A percentile compares a stretch with the other conserved stretches of the same genome.
Evolutionary conservation across 257 asterid genomes (phyloP).

Genomic region (Capsicum baccatum): DNA sequence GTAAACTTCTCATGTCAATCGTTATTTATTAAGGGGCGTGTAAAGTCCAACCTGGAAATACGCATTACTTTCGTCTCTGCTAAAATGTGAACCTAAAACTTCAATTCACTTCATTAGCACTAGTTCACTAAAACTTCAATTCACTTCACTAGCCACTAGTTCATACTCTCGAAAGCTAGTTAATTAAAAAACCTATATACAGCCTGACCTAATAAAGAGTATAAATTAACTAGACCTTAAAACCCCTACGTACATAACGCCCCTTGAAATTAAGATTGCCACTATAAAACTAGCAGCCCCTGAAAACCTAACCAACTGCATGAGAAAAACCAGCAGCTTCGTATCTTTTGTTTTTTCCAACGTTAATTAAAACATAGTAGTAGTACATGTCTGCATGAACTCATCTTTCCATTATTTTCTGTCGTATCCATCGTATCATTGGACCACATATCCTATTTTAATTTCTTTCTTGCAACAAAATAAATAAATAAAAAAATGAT

Average conservation of each 20-base stretch:
- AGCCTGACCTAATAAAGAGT: conserved; percentile 8
- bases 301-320: conserved; percentile 31
- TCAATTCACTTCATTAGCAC: too few species aligned
- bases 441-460: neutral
- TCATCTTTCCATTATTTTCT: neutral
- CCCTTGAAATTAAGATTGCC: conserved; percentile 36
- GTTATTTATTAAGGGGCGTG: too few species aligned
- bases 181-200: too few species aligned
- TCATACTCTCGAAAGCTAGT: too few species aligned
- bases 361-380: conserved; percentile 13
- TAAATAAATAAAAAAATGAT: neutral
- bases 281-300: conserved; percentile 41
- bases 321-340: conserved; percentile 45
- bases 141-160: too few species aligned
- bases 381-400: neutral
- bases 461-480: neutral
- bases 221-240: neutral
- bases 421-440: conserved; percentile 14
- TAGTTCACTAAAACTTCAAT: too few species aligned
- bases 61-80: too few species aligned
- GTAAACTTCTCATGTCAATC: too few species aligned
- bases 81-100: too few species aligned
- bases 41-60: too few species aligned
- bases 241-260: conserved; percentile 27
- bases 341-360: neutral